Base-by-base conservation (phyloP, 345 rosid genomes). In the Cardiospermum halicacabum region DNA sequence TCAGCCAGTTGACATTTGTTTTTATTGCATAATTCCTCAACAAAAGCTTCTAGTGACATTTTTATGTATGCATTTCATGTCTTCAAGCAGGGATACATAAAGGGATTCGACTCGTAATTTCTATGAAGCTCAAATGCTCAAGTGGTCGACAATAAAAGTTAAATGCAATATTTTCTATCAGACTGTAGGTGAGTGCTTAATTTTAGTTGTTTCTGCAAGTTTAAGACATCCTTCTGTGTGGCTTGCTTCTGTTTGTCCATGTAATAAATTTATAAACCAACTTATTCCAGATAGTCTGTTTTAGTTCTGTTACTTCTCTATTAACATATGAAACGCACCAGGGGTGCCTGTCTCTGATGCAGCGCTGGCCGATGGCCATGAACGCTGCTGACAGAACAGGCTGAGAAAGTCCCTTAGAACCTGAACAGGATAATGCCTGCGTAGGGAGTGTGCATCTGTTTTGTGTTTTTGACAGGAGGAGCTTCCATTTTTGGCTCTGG, bases 401-500 rank as follows among this genome's bases (percentile, higher is more conserved):
- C 99, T 94, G 99, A 91, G 99, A 94, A 82, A 89, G 99, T 89
- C 96, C 99, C 99, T 94, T 91, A 73, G 99, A 89, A 91, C 99
- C 99, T 94, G 99, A 94, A 83, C 99, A 87, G 99, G 99, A 79
- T 89, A 91, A 94, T 91, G 75, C 99, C 96, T 89, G 99, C 99
- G 96, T 82, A 91, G 97, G 99, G 97, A 94, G 97, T 64, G 97
- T 94, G 99, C 97, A 53, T 69, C 81, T 78, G 77, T 39, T 66
- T 28, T 73, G 31, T 40, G 67, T 71, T 68, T 78, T 77, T 81
- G 74, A 69, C 73, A 78, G 96, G 88, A 50, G 79, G 81, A 73
- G 74, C 68, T 69, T 66, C 62, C 69, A 54, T 69, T 43, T 62
- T 54, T 58, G 65, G 68, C 70, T 70, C 64, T 78, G 69, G 60